A percentile compares a stretch with the other conserved stretches of the same genome.
phyloP scores from a whole-genome alignment of 169 alveolate species.

The Plasmodium malariae region DNA sequence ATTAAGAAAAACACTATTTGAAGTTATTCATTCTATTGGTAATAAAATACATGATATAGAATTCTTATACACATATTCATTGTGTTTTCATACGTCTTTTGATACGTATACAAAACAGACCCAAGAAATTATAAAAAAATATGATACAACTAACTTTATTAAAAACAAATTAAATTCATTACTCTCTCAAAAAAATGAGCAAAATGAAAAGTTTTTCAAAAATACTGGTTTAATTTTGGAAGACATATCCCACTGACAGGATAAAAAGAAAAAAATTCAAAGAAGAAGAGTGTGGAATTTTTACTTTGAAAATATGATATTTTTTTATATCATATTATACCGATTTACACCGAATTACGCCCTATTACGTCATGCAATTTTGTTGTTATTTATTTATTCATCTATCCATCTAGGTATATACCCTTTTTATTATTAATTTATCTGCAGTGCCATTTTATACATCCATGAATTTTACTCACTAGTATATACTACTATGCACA shows the following conservation, averaged over 20 bases:
- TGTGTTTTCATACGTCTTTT: constrained; percentile 61
- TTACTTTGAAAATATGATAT: too few species aligned
- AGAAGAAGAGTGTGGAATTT: too few species aligned
- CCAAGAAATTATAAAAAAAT: constrained; percentile 37
- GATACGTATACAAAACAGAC: constrained; percentile 27
- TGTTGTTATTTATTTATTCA: too few species aligned
- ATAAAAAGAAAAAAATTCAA: neutral
- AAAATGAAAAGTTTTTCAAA: constrained; percentile 38
- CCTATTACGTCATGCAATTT: too few species aligned
- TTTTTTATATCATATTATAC: too few species aligned
- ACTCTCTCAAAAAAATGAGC: constrained; percentile 32
- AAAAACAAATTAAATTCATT: constrained; percentile 24
- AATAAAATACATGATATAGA: constrained; percentile 28
- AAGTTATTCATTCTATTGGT: constrained; percentile 23
- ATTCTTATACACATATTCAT: constrained; percentile 15
- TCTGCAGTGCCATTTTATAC: too few species aligned
- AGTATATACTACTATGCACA: too few species aligned
- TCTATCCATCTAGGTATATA: neutral
- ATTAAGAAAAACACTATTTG: constrained; percentile 37
- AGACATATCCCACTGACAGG: neutral
- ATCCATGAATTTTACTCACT: too few species aligned
- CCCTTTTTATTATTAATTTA: too few species aligned
- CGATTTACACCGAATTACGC: too few species aligned
- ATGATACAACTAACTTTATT: constrained; percentile 20
- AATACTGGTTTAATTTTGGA: constrained; percentile 34